Evolutionary conservation across 139 green algal genomes (phyloP).

Genomic region (Tetradesmus lagerheimii): DNA sequence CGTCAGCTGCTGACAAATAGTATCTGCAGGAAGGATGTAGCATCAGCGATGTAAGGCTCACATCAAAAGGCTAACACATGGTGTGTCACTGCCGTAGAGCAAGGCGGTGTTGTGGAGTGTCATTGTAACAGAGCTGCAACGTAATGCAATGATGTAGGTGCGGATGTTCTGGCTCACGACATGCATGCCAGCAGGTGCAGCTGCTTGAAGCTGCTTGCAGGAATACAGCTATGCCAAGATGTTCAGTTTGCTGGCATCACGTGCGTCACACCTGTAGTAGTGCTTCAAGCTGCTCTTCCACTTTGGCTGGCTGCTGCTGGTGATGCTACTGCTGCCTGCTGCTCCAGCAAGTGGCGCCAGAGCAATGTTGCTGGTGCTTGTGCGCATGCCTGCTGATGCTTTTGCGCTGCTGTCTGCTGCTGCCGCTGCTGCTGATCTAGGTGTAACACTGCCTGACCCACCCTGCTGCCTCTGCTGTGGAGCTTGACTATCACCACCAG

Average conservation of each 20-base stretch:
- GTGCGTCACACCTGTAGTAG: conserved; percentile 52
- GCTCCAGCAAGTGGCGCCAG: background rate
- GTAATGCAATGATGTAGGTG: no score
- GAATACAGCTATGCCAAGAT: background rate
- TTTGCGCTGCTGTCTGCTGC: background rate
- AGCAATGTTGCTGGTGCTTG: background rate
- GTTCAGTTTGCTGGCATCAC: background rate
- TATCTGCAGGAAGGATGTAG: background rate
- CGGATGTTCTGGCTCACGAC: no score
- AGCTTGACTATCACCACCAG: background rate
- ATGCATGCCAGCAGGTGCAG: background rate
- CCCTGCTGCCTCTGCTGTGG: background rate
- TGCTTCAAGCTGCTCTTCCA: conserved; percentile 17
- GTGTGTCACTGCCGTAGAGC: no score
- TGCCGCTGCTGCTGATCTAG: background rate
- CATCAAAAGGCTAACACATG: no score
- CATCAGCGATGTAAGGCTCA: no score
- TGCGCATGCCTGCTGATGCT: background rate
- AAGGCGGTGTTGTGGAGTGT: background rate
- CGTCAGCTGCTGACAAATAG: conserved; percentile 6
- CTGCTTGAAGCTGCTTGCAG: background rate
- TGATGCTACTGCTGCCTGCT: conserved; percentile 9
- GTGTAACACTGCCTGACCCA: background rate
- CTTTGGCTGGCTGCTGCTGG: background rate
- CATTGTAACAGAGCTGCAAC: no score